Percentiles rank a stretch among this genome's conserved stretches.
Conservation (phyloP, 2,329 filamentous ascomycete genomes). For the Elsinoe batatas region DNA sequence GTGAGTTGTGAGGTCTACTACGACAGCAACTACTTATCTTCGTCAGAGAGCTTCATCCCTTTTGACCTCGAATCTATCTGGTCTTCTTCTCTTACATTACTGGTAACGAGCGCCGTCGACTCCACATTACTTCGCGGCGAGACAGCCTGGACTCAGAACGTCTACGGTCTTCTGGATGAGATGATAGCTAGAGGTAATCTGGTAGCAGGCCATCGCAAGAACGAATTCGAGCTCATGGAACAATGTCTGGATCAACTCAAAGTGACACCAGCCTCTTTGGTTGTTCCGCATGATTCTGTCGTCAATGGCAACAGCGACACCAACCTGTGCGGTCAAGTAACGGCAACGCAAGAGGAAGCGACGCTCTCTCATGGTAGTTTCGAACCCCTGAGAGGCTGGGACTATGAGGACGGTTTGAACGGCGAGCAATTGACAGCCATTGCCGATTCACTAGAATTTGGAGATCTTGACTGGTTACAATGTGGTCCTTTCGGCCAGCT, state of each 20-base stretch:
- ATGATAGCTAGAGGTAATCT: conserved; percentile 19
- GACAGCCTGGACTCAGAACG: conserved; percentile 14
- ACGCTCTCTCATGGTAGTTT: not conserved
- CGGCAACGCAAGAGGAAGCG: not conserved
- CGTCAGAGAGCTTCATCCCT: conserved; percentile 18
- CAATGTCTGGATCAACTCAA: not conserved
- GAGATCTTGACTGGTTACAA: conserved; percentile 16
- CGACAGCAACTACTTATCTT: no score
- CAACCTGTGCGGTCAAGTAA: no score
- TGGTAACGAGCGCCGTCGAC: conserved; percentile 17
- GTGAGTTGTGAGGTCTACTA: conserved; percentile 4
- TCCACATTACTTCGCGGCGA: conserved; percentile 16
- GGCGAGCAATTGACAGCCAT: conserved; percentile 18
- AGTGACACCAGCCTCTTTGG: no score
- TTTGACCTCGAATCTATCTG: conserved; percentile 21
- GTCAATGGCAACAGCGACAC: no score
- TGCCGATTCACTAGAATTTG: conserved; percentile 18
- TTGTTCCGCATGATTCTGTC: no score
- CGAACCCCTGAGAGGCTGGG: conserved; percentile 12
- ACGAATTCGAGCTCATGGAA: conserved; percentile 18
- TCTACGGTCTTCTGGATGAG: conserved; percentile 18
- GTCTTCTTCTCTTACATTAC: conserved; percentile 18
- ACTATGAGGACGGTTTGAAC: conserved; percentile 18
- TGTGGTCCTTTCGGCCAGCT: not conserved
- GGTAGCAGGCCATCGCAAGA: conserved; percentile 17